Conservation (phyloP, 73 alveolate genomes). For the Paramecium octaurelia region DNA sequence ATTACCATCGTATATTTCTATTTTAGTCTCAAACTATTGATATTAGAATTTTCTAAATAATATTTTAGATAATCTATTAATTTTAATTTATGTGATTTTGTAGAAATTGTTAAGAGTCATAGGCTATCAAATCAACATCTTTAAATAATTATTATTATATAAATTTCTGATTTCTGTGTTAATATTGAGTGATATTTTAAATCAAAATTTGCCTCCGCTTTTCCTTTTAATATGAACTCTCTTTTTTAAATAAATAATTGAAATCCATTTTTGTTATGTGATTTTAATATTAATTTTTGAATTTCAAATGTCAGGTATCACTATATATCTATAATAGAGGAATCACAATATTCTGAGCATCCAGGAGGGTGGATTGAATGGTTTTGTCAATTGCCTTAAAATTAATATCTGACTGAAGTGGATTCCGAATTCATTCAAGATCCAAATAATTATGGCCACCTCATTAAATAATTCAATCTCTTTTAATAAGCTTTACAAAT, state of each 20-base stretch:
- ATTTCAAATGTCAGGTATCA: constrained; percentile 32
- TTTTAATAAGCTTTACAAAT: constrained; percentile 14
- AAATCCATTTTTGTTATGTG: background rate
- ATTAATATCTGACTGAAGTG: background rate
- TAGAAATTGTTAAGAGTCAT: background rate
- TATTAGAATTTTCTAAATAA: too few relatives aligned
- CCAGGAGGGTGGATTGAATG: constrained; percentile 49
- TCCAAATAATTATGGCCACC: background rate
- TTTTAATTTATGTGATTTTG: too few relatives aligned
- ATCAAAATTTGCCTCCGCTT: background rate
- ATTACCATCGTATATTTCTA: too few relatives aligned
- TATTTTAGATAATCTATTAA: too few relatives aligned
- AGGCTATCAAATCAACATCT: background rate
- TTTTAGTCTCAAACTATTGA: too few relatives aligned
- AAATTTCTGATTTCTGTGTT: background rate
- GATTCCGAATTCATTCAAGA: constrained; percentile 12
- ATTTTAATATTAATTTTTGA: background rate
- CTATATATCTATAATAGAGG: background rate
- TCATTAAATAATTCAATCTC: background rate
- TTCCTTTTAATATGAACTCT: background rate
- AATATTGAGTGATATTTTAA: background rate
- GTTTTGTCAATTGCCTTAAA: constrained; percentile 39
- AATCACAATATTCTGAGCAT: constrained; percentile 46
- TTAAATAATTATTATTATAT: too few relatives aligned
- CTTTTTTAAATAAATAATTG: background rate